A percentile compares a stretch with the other conserved stretches of the same genome.
Evolutionary conservation across 1,284 basidiomycete genomes (phyloP).

Genomic region (Ustilago vetiveriae): DNA sequence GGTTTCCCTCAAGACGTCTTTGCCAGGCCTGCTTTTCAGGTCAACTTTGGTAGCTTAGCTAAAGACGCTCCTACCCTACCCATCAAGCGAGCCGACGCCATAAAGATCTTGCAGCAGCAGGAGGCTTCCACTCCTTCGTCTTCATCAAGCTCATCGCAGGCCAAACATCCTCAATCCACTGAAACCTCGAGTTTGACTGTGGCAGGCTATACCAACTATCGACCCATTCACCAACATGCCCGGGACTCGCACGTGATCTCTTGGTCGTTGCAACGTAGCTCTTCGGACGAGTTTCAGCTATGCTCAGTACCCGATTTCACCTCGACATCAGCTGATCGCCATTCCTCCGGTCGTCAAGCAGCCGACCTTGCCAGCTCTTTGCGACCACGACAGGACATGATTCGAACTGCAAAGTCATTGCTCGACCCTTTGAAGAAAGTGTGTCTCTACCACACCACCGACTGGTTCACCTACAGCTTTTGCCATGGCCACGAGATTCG

Average conservation of each 20-base stretch:
- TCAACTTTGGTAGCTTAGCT: conserved; percentile 3
- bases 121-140: conserved; percentile 11
- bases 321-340: not conserved
- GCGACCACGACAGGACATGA: conserved; percentile 17
- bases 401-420: conserved; percentile 30
- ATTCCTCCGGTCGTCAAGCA: not conserved
- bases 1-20: conserved; percentile 48
- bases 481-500: conserved; percentile 55
- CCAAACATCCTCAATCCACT: not conserved
- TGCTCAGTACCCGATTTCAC: conserved; percentile 47
- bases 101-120: conserved; percentile 34
- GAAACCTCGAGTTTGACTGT: conserved; percentile 13
- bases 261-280: conserved; percentile 30
- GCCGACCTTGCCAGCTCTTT: not conserved
- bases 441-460: conserved; percentile 57
- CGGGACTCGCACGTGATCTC: not conserved
- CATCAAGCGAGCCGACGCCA: conserved; percentile 28
- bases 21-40: conserved; percentile 40
- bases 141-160: not conserved
- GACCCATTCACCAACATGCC: not conserved
- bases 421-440: conserved; percentile 52
- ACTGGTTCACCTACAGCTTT: conserved; percentile 64
- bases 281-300: conserved; percentile 28
- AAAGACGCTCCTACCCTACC: conserved; percentile 11
- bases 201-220: not conserved